phyloP scores from a whole-genome alignment of 345 rosid species.

The Raphanus sativus region DNA sequence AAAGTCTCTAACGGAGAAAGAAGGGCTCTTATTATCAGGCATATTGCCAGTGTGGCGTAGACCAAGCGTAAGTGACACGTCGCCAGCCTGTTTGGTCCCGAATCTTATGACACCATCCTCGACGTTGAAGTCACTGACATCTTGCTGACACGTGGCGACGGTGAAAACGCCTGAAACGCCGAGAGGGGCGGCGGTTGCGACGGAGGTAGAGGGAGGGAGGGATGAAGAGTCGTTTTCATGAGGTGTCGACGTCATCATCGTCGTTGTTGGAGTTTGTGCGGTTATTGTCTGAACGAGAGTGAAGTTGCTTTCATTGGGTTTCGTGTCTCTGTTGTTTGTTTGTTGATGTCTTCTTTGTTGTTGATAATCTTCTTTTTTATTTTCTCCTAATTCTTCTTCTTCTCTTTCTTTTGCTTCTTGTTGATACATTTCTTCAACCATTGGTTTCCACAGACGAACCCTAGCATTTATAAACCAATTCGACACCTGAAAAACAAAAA shows the following conservation, averaged over 20 bases:
- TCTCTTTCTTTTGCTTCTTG: slow-evolving; percentile 76
- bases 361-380: slow-evolving; percentile 30
- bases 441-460: slow-evolving; percentile 98
- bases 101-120: slow-evolving; percentile 54
- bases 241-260: slow-evolving; percentile 48
- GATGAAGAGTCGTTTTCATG: slow-evolving; percentile 70
- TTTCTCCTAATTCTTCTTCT: slow-evolving; percentile 39
- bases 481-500: slow-evolving; percentile 58
- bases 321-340: slow-evolving; percentile 45
- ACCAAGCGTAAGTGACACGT: slow-evolving; percentile 98
- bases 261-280: slow-evolving; percentile 50
- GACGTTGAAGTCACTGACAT: slow-evolving; percentile 41
- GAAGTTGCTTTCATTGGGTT: slow-evolving; percentile 49
- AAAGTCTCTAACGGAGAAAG: slow-evolving; percentile 83
- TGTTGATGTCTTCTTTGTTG: slow-evolving; percentile 39
- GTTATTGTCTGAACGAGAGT: slow-evolving; percentile 30
- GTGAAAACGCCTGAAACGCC: slow-evolving; percentile 27
- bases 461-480: slow-evolving; percentile 99
- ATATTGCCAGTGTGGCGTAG: slow-evolving; percentile 85
- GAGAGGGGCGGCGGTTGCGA: slow-evolving; percentile 28
- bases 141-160: slow-evolving; percentile 38
- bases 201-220: slow-evolving; percentile 24
- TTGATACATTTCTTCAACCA: slow-evolving; percentile 99
- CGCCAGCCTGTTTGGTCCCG: slow-evolving; percentile 71
- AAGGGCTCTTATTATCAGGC: slow-evolving; percentile 59